Percentiles rank a stretch among this genome's conserved stretches.
phyloP scores from a whole-genome alignment of 306 rosid genomes.

The Lathyrus sativus region DNA sequence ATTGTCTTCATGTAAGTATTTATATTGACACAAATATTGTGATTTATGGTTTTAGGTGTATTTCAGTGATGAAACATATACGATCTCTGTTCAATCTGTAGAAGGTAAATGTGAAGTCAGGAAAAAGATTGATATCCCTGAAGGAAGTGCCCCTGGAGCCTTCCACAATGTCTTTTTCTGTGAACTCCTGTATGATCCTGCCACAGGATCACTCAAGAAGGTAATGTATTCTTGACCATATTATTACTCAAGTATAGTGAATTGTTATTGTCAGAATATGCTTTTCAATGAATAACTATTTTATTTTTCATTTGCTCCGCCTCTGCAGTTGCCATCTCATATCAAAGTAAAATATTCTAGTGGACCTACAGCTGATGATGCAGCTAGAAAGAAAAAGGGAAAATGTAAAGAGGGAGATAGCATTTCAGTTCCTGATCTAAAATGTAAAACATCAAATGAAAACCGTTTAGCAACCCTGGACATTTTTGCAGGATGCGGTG shows the following conservation, averaged over 20 bases:
- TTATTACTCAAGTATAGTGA: slow-evolving; percentile 9
- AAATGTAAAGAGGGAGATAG: slow-evolving; percentile 80
- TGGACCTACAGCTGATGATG: slow-evolving; percentile 51
- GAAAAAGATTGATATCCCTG: slow-evolving; percentile 48
- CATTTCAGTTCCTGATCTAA: slow-evolving; percentile 47
- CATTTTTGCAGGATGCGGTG: slow-evolving; percentile 98
- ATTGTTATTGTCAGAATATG: slow-evolving; percentile 9
- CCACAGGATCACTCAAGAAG: slow-evolving; percentile 52
- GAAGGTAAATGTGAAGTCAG: slow-evolving; percentile 57
- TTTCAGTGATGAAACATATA: slow-evolving; percentile 47
- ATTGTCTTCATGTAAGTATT: background rate
- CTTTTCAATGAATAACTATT: slow-evolving; percentile 19
- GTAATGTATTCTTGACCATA: slow-evolving; percentile 36
- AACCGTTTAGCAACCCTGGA: slow-evolving; percentile 74
- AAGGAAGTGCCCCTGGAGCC: slow-evolving; percentile 40
- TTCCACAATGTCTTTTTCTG: slow-evolving; percentile 52
- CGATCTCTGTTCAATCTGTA: slow-evolving; percentile 46
- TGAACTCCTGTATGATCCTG: slow-evolving; percentile 54
- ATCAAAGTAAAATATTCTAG: slow-evolving; percentile 66
- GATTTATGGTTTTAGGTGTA: slow-evolving; percentile 47
- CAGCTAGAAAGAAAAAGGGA: slow-evolving; percentile 85
- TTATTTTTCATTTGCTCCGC: slow-evolving; percentile 34
- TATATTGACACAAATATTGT: slow-evolving; percentile 28
- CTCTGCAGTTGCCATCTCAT: slow-evolving; percentile 69
- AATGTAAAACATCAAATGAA: slow-evolving; percentile 42